Evolutionary conservation across 2,329 filamentous ascomycete species (phyloP).

Genomic region (Arthrobotrys conoides): DNA sequence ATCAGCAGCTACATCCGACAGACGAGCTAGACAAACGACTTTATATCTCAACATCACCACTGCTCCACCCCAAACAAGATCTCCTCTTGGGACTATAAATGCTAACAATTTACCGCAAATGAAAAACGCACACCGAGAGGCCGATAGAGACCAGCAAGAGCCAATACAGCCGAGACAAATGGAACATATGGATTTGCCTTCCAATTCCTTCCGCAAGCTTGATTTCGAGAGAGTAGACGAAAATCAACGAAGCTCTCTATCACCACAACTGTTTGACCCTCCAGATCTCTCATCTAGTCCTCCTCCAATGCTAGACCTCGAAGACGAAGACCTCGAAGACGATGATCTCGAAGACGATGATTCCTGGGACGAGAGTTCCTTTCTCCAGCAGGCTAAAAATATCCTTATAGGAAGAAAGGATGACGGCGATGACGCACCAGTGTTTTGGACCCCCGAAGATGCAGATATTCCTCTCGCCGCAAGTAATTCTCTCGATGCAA

Average conservation of each 20-base stretch:
- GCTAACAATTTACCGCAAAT: neutral
- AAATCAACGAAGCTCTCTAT: neutral
- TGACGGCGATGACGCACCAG: neutral
- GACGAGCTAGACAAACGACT: neutral
- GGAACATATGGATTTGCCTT: neutral
- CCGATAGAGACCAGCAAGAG: neutral
- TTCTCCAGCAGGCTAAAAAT: neutral
- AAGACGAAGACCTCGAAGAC: neutral
- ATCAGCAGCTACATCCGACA: neutral
- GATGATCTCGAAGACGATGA: neutral
- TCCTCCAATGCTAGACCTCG: neutral
- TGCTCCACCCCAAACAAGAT: neutral
- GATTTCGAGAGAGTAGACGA: neutral
- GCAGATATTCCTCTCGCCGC: neutral
- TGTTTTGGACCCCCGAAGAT: neutral
- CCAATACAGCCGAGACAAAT: neutral
- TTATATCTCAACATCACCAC: conserved; percentile 40
- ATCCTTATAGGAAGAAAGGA: neutral
- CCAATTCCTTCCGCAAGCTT: neutral
- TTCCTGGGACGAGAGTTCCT: neutral
- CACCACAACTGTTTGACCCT: neutral
- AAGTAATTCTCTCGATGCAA: no score
- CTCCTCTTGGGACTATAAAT: conserved; percentile 6
- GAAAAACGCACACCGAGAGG: neutral
- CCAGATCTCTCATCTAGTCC: conserved; percentile 12